A percentile compares a stretch with the other conserved stretches of the same genome.
These are phyloP conservation scores for Lactifluus echinatus DNA, from an alignment of 768 basidiomycete species.

Conservation along the genomic window DNA sequence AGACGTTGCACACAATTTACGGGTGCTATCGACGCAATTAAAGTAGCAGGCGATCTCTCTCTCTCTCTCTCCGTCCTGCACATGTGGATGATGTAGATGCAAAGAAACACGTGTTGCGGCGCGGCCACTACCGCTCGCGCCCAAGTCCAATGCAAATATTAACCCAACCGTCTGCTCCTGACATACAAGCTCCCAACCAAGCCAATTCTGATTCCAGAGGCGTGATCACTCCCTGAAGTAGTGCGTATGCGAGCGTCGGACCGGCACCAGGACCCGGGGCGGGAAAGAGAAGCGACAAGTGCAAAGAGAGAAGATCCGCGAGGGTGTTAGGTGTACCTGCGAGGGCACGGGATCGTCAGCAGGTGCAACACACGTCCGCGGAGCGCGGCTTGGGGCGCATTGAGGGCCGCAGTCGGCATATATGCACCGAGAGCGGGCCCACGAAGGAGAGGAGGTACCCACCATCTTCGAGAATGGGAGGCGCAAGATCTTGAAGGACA, in stretches of 20 bases:
- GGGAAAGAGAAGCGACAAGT: constrained; percentile 77
- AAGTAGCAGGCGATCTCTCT: not conserved
- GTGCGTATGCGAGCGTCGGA: constrained; percentile 51
- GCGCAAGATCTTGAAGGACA: constrained; percentile 81
- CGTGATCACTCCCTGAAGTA: constrained; percentile 77
- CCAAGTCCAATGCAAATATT: constrained; percentile 68
- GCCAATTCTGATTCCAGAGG: constrained; percentile 87
- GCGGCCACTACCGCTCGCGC: constrained; percentile 16
- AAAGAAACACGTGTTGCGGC: not conserved
- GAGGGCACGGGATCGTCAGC: constrained; percentile 17
- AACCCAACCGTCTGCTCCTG: constrained; percentile 94
- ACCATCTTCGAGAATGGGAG: constrained; percentile 76
- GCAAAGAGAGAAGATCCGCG: constrained; percentile 52
- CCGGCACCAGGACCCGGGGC: constrained; percentile 25
- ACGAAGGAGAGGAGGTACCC: constrained; percentile 23
- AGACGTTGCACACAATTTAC: not conserved
- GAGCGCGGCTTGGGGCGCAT: not conserved
- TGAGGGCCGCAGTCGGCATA: not conserved
- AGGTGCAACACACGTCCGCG: constrained; percentile 6
- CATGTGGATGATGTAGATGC: too few species aligned
- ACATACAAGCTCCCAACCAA: constrained; percentile 88
- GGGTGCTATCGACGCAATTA: not conserved
- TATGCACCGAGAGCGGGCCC: not conserved
- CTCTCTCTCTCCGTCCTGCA: not conserved
- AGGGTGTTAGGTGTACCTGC: constrained; percentile 70